Percentiles rank a stretch among this genome's conserved stretches.
These are phyloP conservation scores for Penicillium cinerascens DNA, from an alignment of 495 filamentous ascomycete genomes.

Conservation along the genomic window DNA sequence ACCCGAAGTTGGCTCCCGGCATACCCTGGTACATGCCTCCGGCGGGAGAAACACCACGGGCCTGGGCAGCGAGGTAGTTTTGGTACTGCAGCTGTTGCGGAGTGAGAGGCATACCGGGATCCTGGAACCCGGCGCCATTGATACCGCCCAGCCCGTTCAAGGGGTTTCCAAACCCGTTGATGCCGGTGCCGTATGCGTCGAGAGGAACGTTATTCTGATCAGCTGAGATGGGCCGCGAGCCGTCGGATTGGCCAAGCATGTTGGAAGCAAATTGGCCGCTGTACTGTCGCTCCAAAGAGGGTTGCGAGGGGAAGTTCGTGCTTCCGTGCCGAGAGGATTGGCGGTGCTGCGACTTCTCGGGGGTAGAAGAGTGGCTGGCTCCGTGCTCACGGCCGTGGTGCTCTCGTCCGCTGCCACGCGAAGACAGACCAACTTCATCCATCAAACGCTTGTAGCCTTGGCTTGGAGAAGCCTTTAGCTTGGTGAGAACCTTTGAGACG, in stretches of 20 bases:
- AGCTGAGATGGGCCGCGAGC: slow-evolving; percentile 33
- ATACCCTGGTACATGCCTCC: slow-evolving; percentile 42
- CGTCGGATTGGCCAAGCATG: slow-evolving; percentile 36
- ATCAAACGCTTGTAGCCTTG: slow-evolving; percentile 98
- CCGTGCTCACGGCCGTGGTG: slow-evolving; percentile 43
- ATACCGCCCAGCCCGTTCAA: slow-evolving; percentile 27
- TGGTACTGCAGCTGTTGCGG: slow-evolving; percentile 50
- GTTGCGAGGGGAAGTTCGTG: slow-evolving; percentile 39
- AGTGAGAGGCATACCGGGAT: slow-evolving; percentile 34
- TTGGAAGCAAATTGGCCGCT: slow-evolving; percentile 40
- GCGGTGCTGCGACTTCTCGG: slow-evolving; percentile 48
- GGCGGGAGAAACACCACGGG: slow-evolving; percentile 43
- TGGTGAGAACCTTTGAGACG: slow-evolving; percentile 81
- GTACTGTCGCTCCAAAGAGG: slow-evolving; percentile 46
- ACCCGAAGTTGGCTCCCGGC: slow-evolving; percentile 37
- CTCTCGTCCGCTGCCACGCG: slow-evolving; percentile 50
- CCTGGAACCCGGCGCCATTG: slow-evolving; percentile 40
- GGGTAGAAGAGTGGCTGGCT: slow-evolving; percentile 33
- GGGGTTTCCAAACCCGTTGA: slow-evolving; percentile 30
- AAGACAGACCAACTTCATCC: slow-evolving; percentile 90
- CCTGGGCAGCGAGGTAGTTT: slow-evolving; percentile 40
- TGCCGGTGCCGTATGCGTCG: slow-evolving; percentile 43
- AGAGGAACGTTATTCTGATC: slow-evolving; percentile 41
- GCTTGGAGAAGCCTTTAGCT: slow-evolving; percentile 85
- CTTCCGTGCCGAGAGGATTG: slow-evolving; percentile 47